Base-by-base conservation (phyloP, 192 early-diverging fungal species). In the Helicostylum pulchrum region DNA sequence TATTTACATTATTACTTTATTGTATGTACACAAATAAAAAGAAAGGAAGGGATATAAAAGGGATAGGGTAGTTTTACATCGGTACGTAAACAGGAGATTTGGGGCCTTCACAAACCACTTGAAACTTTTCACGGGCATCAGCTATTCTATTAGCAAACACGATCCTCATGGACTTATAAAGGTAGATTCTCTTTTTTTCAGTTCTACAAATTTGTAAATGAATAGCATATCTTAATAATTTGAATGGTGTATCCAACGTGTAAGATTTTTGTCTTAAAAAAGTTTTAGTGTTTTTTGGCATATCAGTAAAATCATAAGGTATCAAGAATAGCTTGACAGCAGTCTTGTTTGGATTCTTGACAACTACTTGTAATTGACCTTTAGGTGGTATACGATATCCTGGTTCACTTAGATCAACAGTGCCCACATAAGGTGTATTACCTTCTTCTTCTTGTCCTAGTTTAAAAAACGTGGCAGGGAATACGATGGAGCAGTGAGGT, bases 201-300 rank as follows among this genome's bases (percentile, higher is more conserved):
- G 80, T 83, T 45, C 78, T 82, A 57, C 80, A 77, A 51, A 92
- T 77, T 61, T 91, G 90, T 11, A 93, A 32, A 67, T 93, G 91
- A 56, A 93, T 87, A n/a, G 89, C 90, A 71, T 87, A 90, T 49
- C 84, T 78, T 30, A 91, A 64, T 14, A 72, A 69, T 58, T 57
- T 73, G n/a, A 62, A 62, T 47, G 26, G 39, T n/a, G 60, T 57
- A 2, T 66, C 34, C 21, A 62, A 43, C 10, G 34, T 36, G 62
- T 91, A 92, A 5, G 81, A 84, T 61, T 92, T 93, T 74, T 92
- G 90, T 20, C 92, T 80, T 11, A 93, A 63, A 66, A 93, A 89
- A 5, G 92, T 93, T 60, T 90, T 91, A n/a, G 78, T 77, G 23
- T 72, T 65, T 3, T 80, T 55, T 1, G 90, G 89, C 88, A 93